Base-by-base conservation (phyloP, 1,284 basidiomycete species). In the Pulveroboletus sp. region DNA sequence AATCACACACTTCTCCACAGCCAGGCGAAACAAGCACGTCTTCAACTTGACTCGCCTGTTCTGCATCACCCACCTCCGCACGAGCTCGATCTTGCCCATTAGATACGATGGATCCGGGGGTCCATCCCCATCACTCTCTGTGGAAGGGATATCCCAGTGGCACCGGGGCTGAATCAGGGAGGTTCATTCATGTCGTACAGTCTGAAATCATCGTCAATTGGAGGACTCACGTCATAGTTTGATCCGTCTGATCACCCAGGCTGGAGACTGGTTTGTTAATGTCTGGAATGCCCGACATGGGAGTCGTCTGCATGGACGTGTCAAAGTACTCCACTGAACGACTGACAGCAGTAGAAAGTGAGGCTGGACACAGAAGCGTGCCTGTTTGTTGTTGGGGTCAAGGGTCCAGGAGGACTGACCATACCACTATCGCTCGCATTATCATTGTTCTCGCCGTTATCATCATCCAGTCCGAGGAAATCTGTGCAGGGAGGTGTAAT, bases 31-130 rank as follows among this genome's bases (percentile, higher is more conserved):
- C 33, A 93, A 73, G 21, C 78, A 78, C 48, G 93, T 72, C 73
- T 93, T 94, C 56, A 91, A 71, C 74, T 91, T 93, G 54, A 87
- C 78, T 52, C 87, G 84, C 12, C 91, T n/a, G n/a, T n/a, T n/a
- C n/a, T n/a, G n/a, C 48, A 82, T 85, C 26, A 82, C 78, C 17
- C 92, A 80, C 42, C 84, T 78, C 13, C 86, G 81, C 63, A 84
- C 76, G 32, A 91, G 74, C 62, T 85, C 82, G 61, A 94, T 79
- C 47, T 72, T 73, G 8, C 83, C 90, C 26, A 83, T 72, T 48
- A 85, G 75, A 32, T 84, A 76, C 54, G 65, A 65, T 33, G 1
- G 6, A 6, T 6, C 15, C 32, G 1, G 17, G 1, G 7, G 6
- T 5, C 7, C 49, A 2, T 48, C 48, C 40, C 0, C 42, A 2